Percentiles rank a stretch among this genome's conserved stretches.
Evolutionary conservation across 352 stramenopile genomes (phyloP).

Genomic region (Pythium phragmitis): DNA sequence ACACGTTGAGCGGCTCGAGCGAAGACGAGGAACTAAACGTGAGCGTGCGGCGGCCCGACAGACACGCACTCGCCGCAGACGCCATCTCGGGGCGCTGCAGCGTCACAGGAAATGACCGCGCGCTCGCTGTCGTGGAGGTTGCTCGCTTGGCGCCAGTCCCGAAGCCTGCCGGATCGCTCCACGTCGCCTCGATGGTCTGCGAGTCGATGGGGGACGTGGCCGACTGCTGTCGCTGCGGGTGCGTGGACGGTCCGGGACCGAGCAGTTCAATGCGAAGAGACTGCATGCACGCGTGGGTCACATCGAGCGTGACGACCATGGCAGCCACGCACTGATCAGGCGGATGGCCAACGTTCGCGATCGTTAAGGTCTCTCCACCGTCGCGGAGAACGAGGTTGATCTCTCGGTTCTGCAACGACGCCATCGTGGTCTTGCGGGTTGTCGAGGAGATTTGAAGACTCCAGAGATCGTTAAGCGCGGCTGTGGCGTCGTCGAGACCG

Average conservation of each 20-base stretch:
- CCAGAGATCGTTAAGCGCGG: conserved; percentile 60
- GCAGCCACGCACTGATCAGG: conserved; percentile 46
- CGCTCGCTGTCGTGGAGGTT: conserved; percentile 35
- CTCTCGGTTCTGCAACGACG: conserved; percentile 40
- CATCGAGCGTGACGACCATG: conserved; percentile 44
- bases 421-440: conserved; percentile 27
- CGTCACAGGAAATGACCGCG: conserved; percentile 50
- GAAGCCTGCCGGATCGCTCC: conserved; percentile 42
- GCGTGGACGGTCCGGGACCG: conserved; percentile 55
- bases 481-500: conserved; percentile 26
- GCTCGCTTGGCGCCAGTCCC: conserved; percentile 28
- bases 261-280: conserved; percentile 56
- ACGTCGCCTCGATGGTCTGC: conserved; percentile 37
- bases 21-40: conserved; percentile 30
- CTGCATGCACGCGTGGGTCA: conserved; percentile 58
- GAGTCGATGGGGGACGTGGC: conserved; percentile 39
- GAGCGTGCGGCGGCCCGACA: conserved; percentile 31
- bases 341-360: conserved; percentile 35
- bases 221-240: conserved; percentile 46
- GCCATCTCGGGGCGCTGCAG: conserved; percentile 45
- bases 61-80: conserved; percentile 28
- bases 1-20: conserved; percentile 51
- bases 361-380: conserved; percentile 47
- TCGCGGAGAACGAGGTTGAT: conserved; percentile 43
- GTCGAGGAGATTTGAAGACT: conserved; percentile 54